Evolutionary conservation across 108 stramenopile species (phyloP).

Genomic region (Poteriospumella lacustris): DNA sequence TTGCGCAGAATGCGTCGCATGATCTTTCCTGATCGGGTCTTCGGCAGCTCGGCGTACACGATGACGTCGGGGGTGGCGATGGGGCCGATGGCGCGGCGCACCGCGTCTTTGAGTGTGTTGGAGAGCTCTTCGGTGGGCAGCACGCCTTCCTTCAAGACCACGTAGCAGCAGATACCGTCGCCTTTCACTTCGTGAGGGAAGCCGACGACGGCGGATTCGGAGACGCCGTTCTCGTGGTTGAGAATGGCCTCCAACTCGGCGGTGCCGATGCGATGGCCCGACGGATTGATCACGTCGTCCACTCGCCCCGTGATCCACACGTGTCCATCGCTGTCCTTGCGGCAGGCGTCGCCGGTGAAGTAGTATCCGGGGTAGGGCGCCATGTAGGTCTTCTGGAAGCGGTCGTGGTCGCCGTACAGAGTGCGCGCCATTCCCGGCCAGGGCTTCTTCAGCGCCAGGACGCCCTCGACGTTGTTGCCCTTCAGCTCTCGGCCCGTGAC

Average conservation of each 20-base stretch:
- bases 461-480: slow-evolving; percentile 31
- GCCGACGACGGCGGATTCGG: slow-evolving; percentile 85
- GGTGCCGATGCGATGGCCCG: slow-evolving; percentile 46
- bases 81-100: slow-evolving; percentile 14
- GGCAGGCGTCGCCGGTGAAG: slow-evolving; percentile 39
- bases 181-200: slow-evolving; percentile 85
- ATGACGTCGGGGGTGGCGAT: slow-evolving; percentile 27
- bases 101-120: slow-evolving; percentile 18
- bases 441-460: slow-evolving; percentile 28
- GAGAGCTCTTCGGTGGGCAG: slow-evolving; percentile 3
- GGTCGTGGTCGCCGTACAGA: slow-evolving; percentile 40
- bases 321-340: slow-evolving; percentile 39
- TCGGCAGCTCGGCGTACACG: slow-evolving; percentile 9
- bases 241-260: slow-evolving; percentile 42
- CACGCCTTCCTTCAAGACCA: slow-evolving; percentile 63
- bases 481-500: slow-evolving; percentile 40
- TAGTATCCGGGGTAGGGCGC: slow-evolving; percentile 41
- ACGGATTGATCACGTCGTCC: slow-evolving; percentile 41
- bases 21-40: slow-evolving; percentile 57
- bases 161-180: slow-evolving; percentile 73
- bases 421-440: slow-evolving; percentile 32
- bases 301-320: slow-evolving; percentile 46
- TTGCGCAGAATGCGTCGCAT: slow-evolving; percentile 94
- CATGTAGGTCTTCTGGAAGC: slow-evolving; percentile 39
- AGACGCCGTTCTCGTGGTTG: slow-evolving; percentile 45